A percentile compares a stretch with the other conserved stretches of the same genome.
Conservation (phyloP, 768 basidiomycete genomes). For the Pisolithus microcarpus region DNA sequence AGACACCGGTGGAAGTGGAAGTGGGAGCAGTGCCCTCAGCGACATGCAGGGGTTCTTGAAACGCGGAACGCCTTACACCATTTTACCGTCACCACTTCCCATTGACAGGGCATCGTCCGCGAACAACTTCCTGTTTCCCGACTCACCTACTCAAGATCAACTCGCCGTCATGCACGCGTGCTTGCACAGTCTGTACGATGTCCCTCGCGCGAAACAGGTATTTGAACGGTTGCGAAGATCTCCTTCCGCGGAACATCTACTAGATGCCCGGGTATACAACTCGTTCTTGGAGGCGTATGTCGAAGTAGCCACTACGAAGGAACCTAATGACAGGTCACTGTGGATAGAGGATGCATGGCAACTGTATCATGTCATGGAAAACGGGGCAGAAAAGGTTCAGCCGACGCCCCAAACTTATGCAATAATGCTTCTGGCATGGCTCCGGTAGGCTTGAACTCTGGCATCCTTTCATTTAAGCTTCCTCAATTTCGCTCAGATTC, state of each 20-base stretch:
- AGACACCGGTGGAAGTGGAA: neutral
- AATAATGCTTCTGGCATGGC: slow-evolving; percentile 53
- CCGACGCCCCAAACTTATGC: slow-evolving; percentile 63
- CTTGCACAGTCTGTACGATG: slow-evolving; percentile 66
- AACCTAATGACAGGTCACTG: slow-evolving; percentile 33
- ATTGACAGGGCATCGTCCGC: slow-evolving; percentile 27
- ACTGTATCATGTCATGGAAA: slow-evolving; percentile 54
- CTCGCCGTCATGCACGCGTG: slow-evolving; percentile 81
- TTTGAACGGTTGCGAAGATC: slow-evolving; percentile 55
- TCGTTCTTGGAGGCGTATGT: slow-evolving; percentile 60
- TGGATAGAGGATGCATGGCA: slow-evolving; percentile 63
- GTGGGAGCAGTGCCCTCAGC: slow-evolving; percentile 8
- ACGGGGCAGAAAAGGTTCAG: slow-evolving; percentile 34
- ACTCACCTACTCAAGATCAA: slow-evolving; percentile 60
- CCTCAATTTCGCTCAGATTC: slow-evolving; percentile 26
- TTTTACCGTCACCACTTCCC: slow-evolving; percentile 65
- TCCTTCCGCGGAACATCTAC: slow-evolving; percentile 37
- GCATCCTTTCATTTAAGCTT: slow-evolving; percentile 3
- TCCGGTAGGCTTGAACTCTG: slow-evolving; percentile 35
- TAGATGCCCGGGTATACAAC: slow-evolving; percentile 50
- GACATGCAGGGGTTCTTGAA: slow-evolving; percentile 49
- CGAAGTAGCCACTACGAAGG: slow-evolving; percentile 46
- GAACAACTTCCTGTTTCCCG: slow-evolving; percentile 52
- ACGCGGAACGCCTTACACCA: slow-evolving; percentile 41
- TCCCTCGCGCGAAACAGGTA: slow-evolving; percentile 66